A percentile compares a stretch with the other conserved stretches of the same genome.
These are phyloP conservation scores for Hymenoscyphus fructigenus DNA, from an alignment of 2,329 filamentous ascomycete species.

Conservation along the genomic window DNA sequence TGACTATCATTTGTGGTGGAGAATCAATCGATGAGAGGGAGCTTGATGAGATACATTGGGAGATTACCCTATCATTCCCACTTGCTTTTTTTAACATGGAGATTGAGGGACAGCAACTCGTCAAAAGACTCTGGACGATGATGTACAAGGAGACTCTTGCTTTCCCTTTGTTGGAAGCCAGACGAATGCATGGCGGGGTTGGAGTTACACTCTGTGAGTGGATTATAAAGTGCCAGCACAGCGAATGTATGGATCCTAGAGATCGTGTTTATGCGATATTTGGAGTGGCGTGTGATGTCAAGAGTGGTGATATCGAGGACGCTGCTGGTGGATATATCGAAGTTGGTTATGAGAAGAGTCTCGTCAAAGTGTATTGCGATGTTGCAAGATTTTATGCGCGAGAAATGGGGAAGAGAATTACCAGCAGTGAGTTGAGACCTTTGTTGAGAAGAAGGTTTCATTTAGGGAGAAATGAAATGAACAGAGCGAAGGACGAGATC, in stretches of 20 bases:
- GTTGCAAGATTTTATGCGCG: neutral
- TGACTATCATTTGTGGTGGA: too few species aligned
- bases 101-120: neutral
- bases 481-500: too few species aligned
- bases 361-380: neutral
- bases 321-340: neutral
- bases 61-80: neutral
- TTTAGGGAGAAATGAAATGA: too few species aligned
- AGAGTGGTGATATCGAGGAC: neutral
- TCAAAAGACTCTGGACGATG: neutral
- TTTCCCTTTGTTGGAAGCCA: neutral
- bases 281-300: neutral
- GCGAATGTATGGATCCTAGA: neutral
- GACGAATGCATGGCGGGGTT: neutral
- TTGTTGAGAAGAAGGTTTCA: too few species aligned
- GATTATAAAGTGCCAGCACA: neutral
- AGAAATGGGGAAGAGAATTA: too few species aligned
- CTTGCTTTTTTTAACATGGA: neutral
- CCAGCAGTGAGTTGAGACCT: too few species aligned
- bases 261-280: neutral
- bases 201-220: neutral
- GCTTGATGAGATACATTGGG: too few species aligned
- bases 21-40: too few species aligned
- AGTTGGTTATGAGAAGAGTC: neutral
- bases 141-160: neutral